phyloP scores from a whole-genome alignment of 2,329 filamentous ascomycete genomes.

The Fusarium pseudograminearum region DNA sequence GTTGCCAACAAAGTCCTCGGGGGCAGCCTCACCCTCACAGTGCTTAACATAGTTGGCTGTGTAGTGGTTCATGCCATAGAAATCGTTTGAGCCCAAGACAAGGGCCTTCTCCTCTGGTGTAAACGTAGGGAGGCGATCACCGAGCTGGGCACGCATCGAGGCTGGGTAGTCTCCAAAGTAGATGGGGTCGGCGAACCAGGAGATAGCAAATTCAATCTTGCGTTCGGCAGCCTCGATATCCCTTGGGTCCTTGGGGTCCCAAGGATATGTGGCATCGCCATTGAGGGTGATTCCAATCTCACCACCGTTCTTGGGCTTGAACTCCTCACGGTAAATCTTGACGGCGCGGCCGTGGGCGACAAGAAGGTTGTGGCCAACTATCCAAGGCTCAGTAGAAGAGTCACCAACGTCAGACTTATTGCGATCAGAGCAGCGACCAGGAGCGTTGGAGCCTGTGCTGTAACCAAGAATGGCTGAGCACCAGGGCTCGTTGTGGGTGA shows the following conservation, averaged over 20 bases:
- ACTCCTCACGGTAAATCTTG: constrained; percentile 84
- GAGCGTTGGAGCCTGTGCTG: constrained; percentile 81
- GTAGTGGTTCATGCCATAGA: constrained; percentile 96
- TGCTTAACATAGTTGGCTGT: constrained; percentile 88
- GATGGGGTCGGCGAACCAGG: constrained; percentile 89
- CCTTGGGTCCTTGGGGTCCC: constrained; percentile 79
- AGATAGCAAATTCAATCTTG: constrained; percentile 88
- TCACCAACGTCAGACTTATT: constrained; percentile 77
- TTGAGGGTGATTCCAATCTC: constrained; percentile 91
- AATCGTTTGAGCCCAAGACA: constrained; percentile 90
- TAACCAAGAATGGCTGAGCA: constrained; percentile 86
- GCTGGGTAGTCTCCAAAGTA: constrained; percentile 87
- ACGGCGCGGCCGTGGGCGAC: constrained; percentile 84
- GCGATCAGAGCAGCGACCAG: constrained; percentile 83
- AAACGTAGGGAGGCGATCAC: constrained; percentile 79
- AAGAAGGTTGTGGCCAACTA: constrained; percentile 82
- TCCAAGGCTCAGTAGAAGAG: constrained; percentile 82
- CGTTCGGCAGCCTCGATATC: constrained; percentile 82
- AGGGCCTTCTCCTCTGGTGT: constrained; percentile 77
- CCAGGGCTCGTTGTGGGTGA: constrained; percentile 92
- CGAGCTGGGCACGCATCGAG: constrained; percentile 85
- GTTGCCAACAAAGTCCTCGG: constrained; percentile 79
- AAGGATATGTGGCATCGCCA: constrained; percentile 85
- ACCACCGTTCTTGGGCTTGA: constrained; percentile 77
- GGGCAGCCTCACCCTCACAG: constrained; percentile 68